Base-by-base conservation (phyloP, 2,329 filamentous ascomycete species). In the Ramularia endophylla region DNA sequence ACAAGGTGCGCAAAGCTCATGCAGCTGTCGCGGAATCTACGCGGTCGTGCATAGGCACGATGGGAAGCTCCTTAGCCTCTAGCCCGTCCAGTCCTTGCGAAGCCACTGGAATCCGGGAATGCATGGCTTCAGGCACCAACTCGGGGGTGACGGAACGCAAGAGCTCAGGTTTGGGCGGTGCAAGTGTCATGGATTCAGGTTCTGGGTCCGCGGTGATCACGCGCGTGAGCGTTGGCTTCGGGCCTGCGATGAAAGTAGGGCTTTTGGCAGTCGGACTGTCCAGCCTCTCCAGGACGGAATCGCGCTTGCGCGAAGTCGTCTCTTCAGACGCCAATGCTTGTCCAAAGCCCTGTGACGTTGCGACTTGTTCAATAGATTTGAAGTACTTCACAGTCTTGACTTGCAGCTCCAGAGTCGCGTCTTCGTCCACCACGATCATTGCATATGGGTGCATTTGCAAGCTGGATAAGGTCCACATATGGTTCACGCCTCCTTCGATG, bases 401-500 rank as follows among this genome's bases (percentile, higher is more conserved):
- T 51, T 66, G 65, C 31, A 73, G 56, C 55, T 74, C 63, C 47
- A 75, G 40, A 27, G 70, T 69, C 53, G 70, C 67, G 58, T 90
- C 85, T 55, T 90, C 85, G 56, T 94, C 87, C 33, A 84, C 85
- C 8, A 90, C 85, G 51, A 92, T 80, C 72, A 92, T 80, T 39
- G 86, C 81, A 56, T 89, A 83, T 3, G 80, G 82, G 62, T 92
- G 87, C 48, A 90, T 69, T 62, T 94, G 87, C 30, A 94, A 71
- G 40, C 79, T 80, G 7, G 85, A 90, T 5, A 92, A 73, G 1
- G 87, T 90, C 86, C 87, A 94, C 84, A 90, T 90, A 67, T 92
- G 87, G 63, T 88, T 90, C 47, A 94, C 77, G 20, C 83, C 83
- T 42, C 83, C 81, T 63, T 94, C 87, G 49, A 94, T 78, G 53